Conservation (phyloP, 2,329 filamentous ascomycete genomes). For the Paecilomyces niveus region DNA sequence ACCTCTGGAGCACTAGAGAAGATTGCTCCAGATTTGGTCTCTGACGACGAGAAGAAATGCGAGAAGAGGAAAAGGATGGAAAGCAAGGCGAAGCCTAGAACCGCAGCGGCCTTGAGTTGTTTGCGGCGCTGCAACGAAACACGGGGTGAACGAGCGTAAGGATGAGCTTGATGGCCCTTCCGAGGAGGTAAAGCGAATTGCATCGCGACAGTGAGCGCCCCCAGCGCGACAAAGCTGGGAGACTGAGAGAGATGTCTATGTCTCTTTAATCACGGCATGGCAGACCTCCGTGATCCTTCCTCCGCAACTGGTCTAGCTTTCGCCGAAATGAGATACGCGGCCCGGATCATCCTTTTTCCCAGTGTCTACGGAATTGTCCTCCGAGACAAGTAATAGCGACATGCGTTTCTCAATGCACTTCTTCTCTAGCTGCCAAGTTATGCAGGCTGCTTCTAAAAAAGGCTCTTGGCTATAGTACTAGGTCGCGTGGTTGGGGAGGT, state of each 20-base stretch:
- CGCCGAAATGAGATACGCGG: background rate
- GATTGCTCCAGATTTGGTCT: slow-evolving; percentile 12
- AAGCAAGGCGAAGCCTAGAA: slow-evolving; percentile 40
- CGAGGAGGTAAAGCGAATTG: slow-evolving; percentile 85
- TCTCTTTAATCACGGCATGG: background rate
- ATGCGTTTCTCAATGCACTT: background rate
- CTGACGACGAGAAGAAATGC: slow-evolving; percentile 21
- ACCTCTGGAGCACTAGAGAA: slow-evolving; percentile 39
- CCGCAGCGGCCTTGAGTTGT: slow-evolving; percentile 53
- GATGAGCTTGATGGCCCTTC: slow-evolving; percentile 70
- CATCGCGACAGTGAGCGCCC: slow-evolving; percentile 45
- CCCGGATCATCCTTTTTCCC: background rate
- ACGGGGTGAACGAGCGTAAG: slow-evolving; percentile 51
- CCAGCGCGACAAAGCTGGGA: slow-evolving; percentile 14
- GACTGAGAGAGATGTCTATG: background rate
- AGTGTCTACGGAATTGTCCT: background rate
- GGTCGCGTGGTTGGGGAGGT: background rate
- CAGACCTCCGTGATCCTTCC: background rate
- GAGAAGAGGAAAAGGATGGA: slow-evolving; percentile 26
- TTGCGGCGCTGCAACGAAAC: slow-evolving; percentile 47
- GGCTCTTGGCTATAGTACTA: too few relatives aligned
- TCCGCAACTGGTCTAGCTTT: background rate
- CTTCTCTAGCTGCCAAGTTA: background rate
- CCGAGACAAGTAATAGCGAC: background rate
- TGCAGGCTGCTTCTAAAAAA: background rate